phyloP scores from a whole-genome alignment of 2,329 filamentous ascomycete genomes.

The Scedosporium apiospermum region DNA sequence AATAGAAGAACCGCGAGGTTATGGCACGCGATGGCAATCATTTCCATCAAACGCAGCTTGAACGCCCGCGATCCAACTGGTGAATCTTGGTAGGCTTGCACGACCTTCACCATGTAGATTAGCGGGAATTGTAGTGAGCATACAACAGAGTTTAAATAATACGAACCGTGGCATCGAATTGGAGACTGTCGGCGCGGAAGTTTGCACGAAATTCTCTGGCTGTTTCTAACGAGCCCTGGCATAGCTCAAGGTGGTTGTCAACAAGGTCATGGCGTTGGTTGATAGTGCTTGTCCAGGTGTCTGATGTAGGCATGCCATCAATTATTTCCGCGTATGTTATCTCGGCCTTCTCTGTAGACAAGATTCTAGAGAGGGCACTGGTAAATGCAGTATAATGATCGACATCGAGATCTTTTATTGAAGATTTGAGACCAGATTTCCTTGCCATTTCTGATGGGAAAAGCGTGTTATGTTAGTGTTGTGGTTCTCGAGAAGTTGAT shows the following conservation, averaged over 20 bases:
- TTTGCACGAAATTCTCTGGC: not conserved
- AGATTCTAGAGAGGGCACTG: not conserved
- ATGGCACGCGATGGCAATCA: not conserved
- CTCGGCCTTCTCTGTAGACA: not conserved
- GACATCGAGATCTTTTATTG: not conserved
- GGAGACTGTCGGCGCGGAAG: not conserved
- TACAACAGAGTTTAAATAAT: too few species aligned
- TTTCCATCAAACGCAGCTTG: not conserved
- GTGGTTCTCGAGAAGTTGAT: too few species aligned
- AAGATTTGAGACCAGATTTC: not conserved
- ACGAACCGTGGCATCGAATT: not conserved
- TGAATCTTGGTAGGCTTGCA: not conserved
- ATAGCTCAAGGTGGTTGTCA: not conserved
- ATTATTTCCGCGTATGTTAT: constrained; percentile 2
- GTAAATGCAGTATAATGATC: not conserved
- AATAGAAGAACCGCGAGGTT: not conserved
- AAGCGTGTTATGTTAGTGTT: too few species aligned
- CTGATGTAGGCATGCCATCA: not conserved
- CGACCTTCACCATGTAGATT: not conserved
- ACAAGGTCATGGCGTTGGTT: not conserved
- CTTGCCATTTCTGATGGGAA: too few species aligned
- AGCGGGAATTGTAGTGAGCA: too few species aligned
- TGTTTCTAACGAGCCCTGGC: not conserved
- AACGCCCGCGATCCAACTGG: not conserved
- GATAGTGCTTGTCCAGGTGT: not conserved